phyloP scores from a whole-genome alignment of 768 basidiomycete species.

The Tremella mesenterica region DNA sequence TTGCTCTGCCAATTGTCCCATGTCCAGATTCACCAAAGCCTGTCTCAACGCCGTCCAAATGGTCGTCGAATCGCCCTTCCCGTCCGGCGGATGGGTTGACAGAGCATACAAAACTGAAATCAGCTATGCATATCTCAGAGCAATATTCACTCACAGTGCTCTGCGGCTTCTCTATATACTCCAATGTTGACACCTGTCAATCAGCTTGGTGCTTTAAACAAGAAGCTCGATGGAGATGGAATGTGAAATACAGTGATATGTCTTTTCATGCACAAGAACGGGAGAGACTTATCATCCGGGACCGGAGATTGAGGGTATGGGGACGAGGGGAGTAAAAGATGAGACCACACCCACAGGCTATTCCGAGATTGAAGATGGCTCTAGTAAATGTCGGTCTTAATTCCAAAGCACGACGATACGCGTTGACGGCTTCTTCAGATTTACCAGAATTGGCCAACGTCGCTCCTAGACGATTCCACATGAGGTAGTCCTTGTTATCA shows the following conservation, averaged over 20 bases:
- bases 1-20: conserved; percentile 69
- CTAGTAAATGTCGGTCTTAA: conserved; percentile 91
- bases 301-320: background rate
- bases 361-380: conserved; percentile 95
- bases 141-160: too few species aligned
- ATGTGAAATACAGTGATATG: background rate
- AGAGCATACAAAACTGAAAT: too few species aligned
- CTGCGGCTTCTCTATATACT: conserved; percentile 87
- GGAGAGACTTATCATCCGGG: background rate
- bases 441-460: conserved; percentile 87
- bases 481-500: conserved; percentile 78
- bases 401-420: conserved; percentile 77
- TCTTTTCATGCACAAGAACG: too few species aligned
- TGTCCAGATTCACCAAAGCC: conserved; percentile 72
- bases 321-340: background rate
- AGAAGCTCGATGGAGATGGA: conserved; percentile 3
- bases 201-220: background rate
- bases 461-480: conserved; percentile 95
- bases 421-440: conserved; percentile 72
- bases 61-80: conserved; percentile 66
- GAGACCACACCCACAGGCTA: conserved; percentile 66
- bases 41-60: conserved; percentile 84
- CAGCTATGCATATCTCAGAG: too few species aligned
- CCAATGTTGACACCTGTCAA: conserved; percentile 82
- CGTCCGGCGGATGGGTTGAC: too few species aligned